Base-by-base conservation (phyloP, 2,329 filamentous ascomycete species). In the Lecanicillium sp. region DNA sequence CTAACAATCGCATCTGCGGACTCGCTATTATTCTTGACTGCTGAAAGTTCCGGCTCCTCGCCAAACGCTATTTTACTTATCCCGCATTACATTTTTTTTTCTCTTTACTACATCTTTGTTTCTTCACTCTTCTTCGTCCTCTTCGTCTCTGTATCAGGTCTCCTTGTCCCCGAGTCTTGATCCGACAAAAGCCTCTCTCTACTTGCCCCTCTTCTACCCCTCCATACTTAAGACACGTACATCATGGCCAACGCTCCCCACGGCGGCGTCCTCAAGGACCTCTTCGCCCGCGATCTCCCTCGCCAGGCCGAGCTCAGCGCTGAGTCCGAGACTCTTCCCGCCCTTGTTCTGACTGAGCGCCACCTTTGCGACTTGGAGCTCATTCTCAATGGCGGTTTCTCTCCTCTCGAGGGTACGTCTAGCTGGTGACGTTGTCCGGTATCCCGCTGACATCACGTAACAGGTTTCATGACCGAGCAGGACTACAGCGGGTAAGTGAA, bases 351-450 rank as follows among this genome's bases (percentile, higher is more conserved):
- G 57, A 86, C 81, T 44, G 93, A 98, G 78, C 84, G 93, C 62
- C 93, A 98, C 72, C 83, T 98, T 42, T 98, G 93, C 72, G 93
- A 98, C 78, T 79, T 98, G 58, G 93, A 98, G 73, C 73, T 98
- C 70, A 90, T 98, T 63, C 83, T 98, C 69, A 97, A 90, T 69
- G 93, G 93, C 66, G 93, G 93, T 56, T 98, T 98, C 76, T 96
- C 90, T 56, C 93, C 93, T 51, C 81, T 98, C 33, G 91, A 98
- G 81, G 93, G 90, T 94, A 62, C 54, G 82, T 77, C 36, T 32
- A 39, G 15, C 44, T 44, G 30, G 37, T 32, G 36, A 30, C 45
- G 52, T 44, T n/a, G 3, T 17, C 9, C 23, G 15, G 14, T 45
- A 20, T 24, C 27, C 45, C 38, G 45, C 43, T 49, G 39, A 45